phyloP scores from a whole-genome alignment of 345 rosid species.

The Lepidium aucheri region DNA sequence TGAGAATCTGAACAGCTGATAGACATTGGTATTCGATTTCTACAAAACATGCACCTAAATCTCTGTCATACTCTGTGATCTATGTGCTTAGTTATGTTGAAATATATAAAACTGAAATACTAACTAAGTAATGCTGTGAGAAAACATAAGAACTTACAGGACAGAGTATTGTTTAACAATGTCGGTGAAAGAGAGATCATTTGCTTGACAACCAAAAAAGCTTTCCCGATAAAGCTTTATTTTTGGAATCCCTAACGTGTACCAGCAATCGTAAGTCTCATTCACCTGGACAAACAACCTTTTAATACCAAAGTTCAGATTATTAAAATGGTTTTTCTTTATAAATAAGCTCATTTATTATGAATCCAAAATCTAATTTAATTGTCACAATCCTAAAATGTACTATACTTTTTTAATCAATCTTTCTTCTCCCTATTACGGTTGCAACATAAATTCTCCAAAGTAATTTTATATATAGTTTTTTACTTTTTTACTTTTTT shows the following conservation, averaged over 20 bases:
- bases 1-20: neutral
- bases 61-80: neutral
- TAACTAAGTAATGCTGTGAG: neutral
- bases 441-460: too few species aligned
- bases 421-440: too few species aligned
- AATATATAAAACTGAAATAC: neutral
- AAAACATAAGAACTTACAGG: conserved; percentile 45
- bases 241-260: conserved; percentile 48
- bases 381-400: too few species aligned
- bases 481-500: too few species aligned
- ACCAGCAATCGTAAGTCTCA: conserved; percentile 92
- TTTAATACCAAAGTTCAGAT: too few species aligned
- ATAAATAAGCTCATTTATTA: too few species aligned
- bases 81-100: neutral
- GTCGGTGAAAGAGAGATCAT: conserved; percentile 54
- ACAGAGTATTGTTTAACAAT: conserved; percentile 41
- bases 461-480: too few species aligned
- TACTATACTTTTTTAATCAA: too few species aligned
- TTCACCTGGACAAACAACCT: conserved; percentile 53
- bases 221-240: conserved; percentile 63
- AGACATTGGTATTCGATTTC: neutral
- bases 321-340: too few species aligned
- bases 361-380: too few species aligned
- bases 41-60: neutral
- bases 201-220: conserved; percentile 61